phyloP scores from a whole-genome alignment of 306 rosid genomes.

The Cyclanthera cordifolia region DNA sequence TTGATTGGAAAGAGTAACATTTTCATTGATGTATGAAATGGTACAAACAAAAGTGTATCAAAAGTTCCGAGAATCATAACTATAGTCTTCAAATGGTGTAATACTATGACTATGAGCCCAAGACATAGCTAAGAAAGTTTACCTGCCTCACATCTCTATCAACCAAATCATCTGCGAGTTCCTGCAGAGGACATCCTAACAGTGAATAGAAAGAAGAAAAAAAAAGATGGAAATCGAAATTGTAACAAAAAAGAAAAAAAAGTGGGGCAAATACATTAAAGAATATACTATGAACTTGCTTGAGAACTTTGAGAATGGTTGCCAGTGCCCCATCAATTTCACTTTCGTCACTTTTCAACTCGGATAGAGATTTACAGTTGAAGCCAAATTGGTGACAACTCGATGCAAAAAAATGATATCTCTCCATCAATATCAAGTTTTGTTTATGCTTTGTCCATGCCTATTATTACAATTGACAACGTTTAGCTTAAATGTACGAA shows the following conservation, averaged over 20 bases:
- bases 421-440: constrained; percentile 74
- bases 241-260: not conserved
- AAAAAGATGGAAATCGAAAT: not conserved
- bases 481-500: not conserved
- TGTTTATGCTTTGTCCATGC: constrained; percentile 80
- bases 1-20: no score
- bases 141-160: constrained; percentile 87
- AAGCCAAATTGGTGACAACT: constrained; percentile 73
- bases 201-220: constrained; percentile 20
- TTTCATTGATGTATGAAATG: no score
- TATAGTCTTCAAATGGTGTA: no score
- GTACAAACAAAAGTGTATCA: no score
- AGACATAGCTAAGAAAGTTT: no score
- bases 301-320: constrained; percentile 54
- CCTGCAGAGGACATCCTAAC: constrained; percentile 37
- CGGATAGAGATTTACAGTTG: constrained; percentile 61
- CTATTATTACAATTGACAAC: constrained; percentile 28
- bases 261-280: constrained; percentile 44
- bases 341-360: constrained; percentile 57
- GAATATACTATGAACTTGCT: constrained; percentile 49
- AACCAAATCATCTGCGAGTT: constrained; percentile 29
- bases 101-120: no score
- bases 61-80: no score
- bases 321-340: constrained; percentile 78
- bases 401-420: constrained; percentile 85